Percentiles rank a stretch among this genome's conserved stretches.
These are phyloP conservation scores for Selenicereus undatus DNA, from an alignment of 148 eudicot species.

Conservation along the genomic window DNA sequence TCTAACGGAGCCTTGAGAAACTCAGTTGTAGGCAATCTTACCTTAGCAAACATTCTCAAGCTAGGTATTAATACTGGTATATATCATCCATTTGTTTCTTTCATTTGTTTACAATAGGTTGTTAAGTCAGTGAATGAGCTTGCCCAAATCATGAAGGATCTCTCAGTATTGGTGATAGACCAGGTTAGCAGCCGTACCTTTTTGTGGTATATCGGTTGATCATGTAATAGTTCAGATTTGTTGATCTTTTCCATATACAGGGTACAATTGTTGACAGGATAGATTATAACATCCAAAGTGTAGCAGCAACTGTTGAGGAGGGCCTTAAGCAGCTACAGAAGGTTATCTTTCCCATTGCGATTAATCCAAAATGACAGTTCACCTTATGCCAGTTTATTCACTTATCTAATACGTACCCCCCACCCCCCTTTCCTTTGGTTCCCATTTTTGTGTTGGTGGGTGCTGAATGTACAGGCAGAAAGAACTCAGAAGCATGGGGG, in stretches of 20 bases:
- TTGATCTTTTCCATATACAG: slow-evolving; percentile 31
- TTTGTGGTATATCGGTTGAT: neutral
- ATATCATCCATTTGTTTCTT: neutral
- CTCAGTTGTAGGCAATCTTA: too few species aligned
- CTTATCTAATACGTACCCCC: neutral
- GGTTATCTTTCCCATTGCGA: slow-evolving; percentile 34
- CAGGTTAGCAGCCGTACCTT: slow-evolving; percentile 49
- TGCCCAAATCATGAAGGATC: slow-evolving; percentile 96
- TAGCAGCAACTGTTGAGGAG: slow-evolving; percentile 72
- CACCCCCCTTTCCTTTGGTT: neutral
- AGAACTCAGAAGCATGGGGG: slow-evolving; percentile 78
- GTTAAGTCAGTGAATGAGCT: slow-evolving; percentile 84
- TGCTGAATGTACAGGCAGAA: slow-evolving; percentile 65
- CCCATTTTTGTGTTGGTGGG: neutral
- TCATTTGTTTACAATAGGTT: slow-evolving; percentile 45
- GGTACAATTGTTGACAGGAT: slow-evolving; percentile 88
- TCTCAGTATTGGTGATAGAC: slow-evolving; percentile 89
- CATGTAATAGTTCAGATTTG: slow-evolving; percentile 1
- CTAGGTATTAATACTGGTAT: neutral
- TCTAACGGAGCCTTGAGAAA: too few species aligned
- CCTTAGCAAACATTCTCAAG: too few species aligned
- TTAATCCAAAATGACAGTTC: neutral
- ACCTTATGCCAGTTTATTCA: neutral
- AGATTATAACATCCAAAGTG: slow-evolving; percentile 86
- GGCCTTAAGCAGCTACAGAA: slow-evolving; percentile 85